Evolutionary conservation across 805 yeast species (phyloP).

Genomic region (Debaryomyces prosopidis): DNA sequence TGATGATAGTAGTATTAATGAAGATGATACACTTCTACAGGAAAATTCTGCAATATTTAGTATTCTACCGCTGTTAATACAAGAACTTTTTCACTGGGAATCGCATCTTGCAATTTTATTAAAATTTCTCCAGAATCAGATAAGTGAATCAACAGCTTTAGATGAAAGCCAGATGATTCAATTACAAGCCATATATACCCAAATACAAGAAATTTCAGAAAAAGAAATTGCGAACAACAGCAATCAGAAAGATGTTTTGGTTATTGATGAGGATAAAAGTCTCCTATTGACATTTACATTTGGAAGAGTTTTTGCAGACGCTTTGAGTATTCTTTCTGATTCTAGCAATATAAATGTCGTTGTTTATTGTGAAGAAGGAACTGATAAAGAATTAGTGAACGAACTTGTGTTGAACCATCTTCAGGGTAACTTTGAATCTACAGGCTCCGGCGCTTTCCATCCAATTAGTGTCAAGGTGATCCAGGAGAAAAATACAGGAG

Average conservation of each 20-base stretch:
- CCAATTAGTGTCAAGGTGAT: background rate
- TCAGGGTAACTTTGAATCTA: background rate
- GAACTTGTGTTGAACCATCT: conserved; percentile 1
- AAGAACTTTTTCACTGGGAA: conserved; percentile 4
- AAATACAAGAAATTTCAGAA: background rate
- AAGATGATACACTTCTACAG: background rate
- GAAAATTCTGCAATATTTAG: conserved; percentile 4
- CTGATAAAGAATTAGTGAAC: background rate
- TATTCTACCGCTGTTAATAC: conserved; percentile 7
- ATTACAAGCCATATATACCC: background rate
- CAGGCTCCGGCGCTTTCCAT: background rate
- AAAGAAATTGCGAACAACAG: no score
- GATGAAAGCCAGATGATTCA: background rate
- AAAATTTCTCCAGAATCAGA: conserved; percentile 3
- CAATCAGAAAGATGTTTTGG: background rate
- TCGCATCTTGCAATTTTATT: conserved; percentile 1
- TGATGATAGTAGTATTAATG: background rate
- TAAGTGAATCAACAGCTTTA: background rate
- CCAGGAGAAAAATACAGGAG: background rate
- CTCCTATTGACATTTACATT: conserved; percentile 16
- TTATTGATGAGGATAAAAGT: conserved; percentile 16
- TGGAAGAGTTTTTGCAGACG: conserved; percentile 18
- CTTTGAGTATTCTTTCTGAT: conserved; percentile 12
- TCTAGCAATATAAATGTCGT: background rate
- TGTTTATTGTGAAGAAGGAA: background rate